phyloP scores from a whole-genome alignment of 805 yeast genomes.

The Candida odintsovae region DNA sequence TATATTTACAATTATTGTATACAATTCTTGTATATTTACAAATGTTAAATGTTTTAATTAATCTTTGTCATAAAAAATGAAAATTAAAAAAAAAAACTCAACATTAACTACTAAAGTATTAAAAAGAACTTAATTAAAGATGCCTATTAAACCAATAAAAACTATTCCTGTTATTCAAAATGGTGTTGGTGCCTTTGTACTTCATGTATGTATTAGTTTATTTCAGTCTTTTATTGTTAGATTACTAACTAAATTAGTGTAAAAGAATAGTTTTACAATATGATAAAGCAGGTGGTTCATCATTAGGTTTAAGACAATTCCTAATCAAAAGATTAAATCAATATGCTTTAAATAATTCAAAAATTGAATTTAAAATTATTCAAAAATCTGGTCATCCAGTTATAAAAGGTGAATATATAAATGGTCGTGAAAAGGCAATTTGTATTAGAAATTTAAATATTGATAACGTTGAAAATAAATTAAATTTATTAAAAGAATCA shows the following conservation, averaged over 20 bases:
- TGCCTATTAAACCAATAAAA: constrained; percentile 57
- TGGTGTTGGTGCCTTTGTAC: constrained; percentile 69
- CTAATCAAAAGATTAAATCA: constrained; percentile 45
- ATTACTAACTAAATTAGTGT: constrained; percentile 35
- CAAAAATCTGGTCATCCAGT: constrained; percentile 83
- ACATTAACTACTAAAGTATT: neutral
- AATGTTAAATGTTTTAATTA: no score
- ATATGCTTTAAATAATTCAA: constrained; percentile 56
- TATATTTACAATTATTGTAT: no score
- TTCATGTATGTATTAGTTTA: constrained; percentile 33
- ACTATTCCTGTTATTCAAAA: constrained; percentile 61
- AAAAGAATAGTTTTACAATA: constrained; percentile 68
- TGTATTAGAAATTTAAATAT: constrained; percentile 72
- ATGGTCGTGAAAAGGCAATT: constrained; percentile 47
- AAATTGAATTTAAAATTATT: constrained; percentile 64
- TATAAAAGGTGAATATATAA: constrained; percentile 49
- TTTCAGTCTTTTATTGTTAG: neutral
- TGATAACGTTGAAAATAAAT: constrained; percentile 56
- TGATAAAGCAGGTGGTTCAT: constrained; percentile 96
- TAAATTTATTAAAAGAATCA: constrained; percentile 57
- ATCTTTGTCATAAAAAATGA: no score
- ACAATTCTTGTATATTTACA: no score
- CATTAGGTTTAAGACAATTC: constrained; percentile 74
- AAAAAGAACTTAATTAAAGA: neutral
- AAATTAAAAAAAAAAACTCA: neutral